Evolutionary conservation across 345 rosid genomes (phyloP).

Genomic region (Jatropha curcas): DNA sequence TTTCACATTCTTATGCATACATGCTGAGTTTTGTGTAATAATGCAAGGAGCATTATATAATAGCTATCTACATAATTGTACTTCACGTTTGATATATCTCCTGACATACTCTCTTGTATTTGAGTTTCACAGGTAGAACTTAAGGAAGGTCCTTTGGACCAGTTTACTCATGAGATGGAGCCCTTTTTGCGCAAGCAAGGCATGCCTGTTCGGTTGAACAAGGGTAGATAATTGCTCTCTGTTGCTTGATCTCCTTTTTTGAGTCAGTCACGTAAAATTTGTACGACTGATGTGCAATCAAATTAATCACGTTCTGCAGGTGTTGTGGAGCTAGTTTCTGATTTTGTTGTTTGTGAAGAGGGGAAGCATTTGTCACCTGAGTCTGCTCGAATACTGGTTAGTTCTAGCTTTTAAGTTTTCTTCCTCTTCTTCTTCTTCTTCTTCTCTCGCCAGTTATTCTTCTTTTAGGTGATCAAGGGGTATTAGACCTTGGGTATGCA

Average conservation of each 20-base stretch:
- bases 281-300: neutral
- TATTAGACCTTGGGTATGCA: neutral
- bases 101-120: slow-evolving; percentile 4
- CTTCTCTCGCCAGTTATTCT: neutral
- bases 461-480: neutral
- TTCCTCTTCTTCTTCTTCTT: neutral
- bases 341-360: slow-evolving; percentile 90
- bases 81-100: neutral
- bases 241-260: neutral
- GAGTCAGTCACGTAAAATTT: neutral
- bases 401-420: neutral
- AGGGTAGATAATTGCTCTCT: slow-evolving; percentile 44
- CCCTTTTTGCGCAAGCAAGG: slow-evolving; percentile 92
- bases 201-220: slow-evolving; percentile 92
- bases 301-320: slow-evolving; percentile 44
- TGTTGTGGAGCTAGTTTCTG: slow-evolving; percentile 80
- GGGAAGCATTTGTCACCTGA: slow-evolving; percentile 90
- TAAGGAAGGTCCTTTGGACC: slow-evolving; percentile 79
- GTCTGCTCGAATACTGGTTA: slow-evolving; percentile 86
- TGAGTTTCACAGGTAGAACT: slow-evolving; percentile 68
- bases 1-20: neutral
- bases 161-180: slow-evolving; percentile 98
- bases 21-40: neutral
- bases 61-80: neutral
- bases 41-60: neutral